Evolutionary conservation across 1,284 basidiomycete species (phyloP).

Genomic region (Pseudozyma sp.): DNA sequence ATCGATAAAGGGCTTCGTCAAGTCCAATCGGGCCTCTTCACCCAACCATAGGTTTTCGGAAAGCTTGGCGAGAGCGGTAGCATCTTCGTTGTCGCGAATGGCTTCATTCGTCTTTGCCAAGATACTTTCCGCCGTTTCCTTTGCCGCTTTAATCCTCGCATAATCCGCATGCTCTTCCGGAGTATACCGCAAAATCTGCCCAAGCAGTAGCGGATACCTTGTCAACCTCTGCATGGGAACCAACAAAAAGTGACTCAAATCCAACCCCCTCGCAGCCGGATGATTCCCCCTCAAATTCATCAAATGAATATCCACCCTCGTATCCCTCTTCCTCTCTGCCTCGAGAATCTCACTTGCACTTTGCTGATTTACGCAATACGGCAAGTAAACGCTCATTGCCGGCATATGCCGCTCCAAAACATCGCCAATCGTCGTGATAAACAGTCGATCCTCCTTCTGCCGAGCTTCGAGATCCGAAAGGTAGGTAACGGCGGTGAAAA

Average conservation of each 20-base stretch:
- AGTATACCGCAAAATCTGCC: constrained; percentile 92
- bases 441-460: constrained; percentile 88
- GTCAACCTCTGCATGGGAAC: constrained; percentile 96
- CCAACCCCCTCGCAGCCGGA: constrained; percentile 81
- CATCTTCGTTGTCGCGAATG: constrained; percentile 84
- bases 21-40: constrained; percentile 71
- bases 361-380: constrained; percentile 90
- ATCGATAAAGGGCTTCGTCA: constrained; percentile 86
- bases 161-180: constrained; percentile 87
- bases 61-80: constrained; percentile 78
- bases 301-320: constrained; percentile 77
- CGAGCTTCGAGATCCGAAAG: constrained; percentile 82
- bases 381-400: constrained; percentile 83
- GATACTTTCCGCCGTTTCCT: constrained; percentile 78
- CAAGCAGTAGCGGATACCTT: constrained; percentile 90
- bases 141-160: constrained; percentile 73
- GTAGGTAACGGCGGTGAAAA: constrained; percentile 31
- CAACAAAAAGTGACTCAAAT: constrained; percentile 88
- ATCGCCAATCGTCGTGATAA: constrained; percentile 88
- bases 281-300: constrained; percentile 81
- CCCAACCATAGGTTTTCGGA: constrained; percentile 82
- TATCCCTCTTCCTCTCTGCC: constrained; percentile 78
- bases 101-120: constrained; percentile 87
- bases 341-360: constrained; percentile 83
- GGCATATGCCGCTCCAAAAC: constrained; percentile 80